These are phyloP conservation scores for Uronychia setigera DNA, from an alignment of 73 alveolate genomes.

Conservation along the genomic window DNA sequence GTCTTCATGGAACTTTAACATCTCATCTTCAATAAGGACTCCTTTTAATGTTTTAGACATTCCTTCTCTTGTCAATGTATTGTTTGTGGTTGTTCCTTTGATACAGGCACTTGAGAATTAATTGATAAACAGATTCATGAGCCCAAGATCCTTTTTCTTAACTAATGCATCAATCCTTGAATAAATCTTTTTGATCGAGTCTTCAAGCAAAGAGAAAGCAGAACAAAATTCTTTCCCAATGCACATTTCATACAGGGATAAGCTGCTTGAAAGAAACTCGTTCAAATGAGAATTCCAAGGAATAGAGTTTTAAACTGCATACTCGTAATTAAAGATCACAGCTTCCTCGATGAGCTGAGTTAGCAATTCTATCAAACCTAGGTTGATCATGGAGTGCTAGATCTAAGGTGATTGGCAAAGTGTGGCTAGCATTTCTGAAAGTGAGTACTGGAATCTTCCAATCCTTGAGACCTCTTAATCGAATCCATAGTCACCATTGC, in stretches of 20 bases:
- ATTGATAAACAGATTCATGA: background rate
- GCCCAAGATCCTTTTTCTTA: constrained; percentile 12
- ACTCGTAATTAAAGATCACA: constrained; percentile 46
- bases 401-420: background rate
- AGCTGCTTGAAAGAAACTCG: constrained; percentile 13
- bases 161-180: constrained; percentile 3
- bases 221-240: constrained; percentile 14
- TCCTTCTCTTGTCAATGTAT: too few species aligned
- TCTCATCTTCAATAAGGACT: too few species aligned
- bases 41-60: too few species aligned
- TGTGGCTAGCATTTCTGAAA: background rate
- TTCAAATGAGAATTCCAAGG: constrained; percentile 4
- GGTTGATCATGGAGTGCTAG: background rate
- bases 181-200: constrained; percentile 17
- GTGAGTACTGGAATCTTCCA: constrained; percentile 39
- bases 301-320: constrained; percentile 24
- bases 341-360: constrained; percentile 61
- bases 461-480: constrained; percentile 37
- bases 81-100: too few species aligned
- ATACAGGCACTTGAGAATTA: background rate
- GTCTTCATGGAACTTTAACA: too few species aligned
- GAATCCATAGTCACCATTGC: constrained; percentile 67
- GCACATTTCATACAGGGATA: constrained; percentile 1
- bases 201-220: constrained; percentile 7
- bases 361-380: constrained; percentile 23